Evolutionary conservation across 2,329 filamentous ascomycete species (phyloP).

Genomic region (Monilinia laxa): DNA sequence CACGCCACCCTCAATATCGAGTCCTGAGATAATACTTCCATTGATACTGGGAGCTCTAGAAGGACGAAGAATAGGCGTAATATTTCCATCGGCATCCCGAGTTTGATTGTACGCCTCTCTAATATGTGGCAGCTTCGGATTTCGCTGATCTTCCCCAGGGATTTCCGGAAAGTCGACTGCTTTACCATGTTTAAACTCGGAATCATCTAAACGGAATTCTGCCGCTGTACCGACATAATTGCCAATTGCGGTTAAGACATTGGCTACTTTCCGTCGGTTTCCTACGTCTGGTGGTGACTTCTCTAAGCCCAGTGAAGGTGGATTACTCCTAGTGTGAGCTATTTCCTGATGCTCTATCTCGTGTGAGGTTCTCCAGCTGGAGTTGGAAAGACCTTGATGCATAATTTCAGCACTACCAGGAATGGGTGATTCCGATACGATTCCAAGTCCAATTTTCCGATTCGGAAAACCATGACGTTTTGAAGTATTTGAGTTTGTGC

Average conservation of each 20-base stretch:
- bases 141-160: conserved; percentile 53
- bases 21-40: conserved; percentile 39
- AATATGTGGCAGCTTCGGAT: conserved; percentile 44
- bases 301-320: neutral
- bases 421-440: conserved; percentile 12
- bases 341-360: conserved; percentile 21
- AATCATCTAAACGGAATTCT: conserved; percentile 50
- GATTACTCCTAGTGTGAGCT: neutral
- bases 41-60: conserved; percentile 45
- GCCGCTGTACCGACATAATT: conserved; percentile 50
- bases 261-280: conserved; percentile 47
- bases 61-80: conserved; percentile 35
- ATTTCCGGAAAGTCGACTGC: conserved; percentile 55
- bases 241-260: conserved; percentile 45
- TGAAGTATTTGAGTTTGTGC: conserved; percentile 1
- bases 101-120: conserved; percentile 44
- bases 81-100: conserved; percentile 40
- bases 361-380: conserved; percentile 14
- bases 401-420: conserved; percentile 14
- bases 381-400: conserved; percentile 23
- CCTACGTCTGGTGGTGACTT: conserved; percentile 28
- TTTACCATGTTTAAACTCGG: conserved; percentile 48
- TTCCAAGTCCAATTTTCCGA: conserved; percentile 1
- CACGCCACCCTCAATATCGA: conserved; percentile 31
- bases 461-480: conserved; percentile 20